Evolutionary conservation across 352 stramenopile species (phyloP), one percentile per base, ranked within the genome.

Genomic region (Phytophthora idaei): DNA sequence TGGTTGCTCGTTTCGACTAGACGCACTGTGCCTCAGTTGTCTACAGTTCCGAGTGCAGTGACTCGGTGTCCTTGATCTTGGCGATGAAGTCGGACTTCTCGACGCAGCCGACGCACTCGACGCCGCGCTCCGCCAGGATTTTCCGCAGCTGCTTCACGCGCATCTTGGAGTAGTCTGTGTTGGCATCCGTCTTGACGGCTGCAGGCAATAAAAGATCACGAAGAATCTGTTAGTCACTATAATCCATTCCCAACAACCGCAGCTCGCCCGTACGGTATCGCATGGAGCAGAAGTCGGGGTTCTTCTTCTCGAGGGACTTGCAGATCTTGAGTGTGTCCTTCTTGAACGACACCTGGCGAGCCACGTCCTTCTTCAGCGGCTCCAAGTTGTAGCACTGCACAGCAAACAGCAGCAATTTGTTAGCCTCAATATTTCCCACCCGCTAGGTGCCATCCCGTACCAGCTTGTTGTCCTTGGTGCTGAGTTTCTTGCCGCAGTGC

Each of bases 41-140:
- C 76, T 94, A 96, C 74, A 96, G 72, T 61, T 96, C 89, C 28
- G 71, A 67, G 77, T 98, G 85, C 61, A 76, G 59, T 58, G 76
- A 76, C 80, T 97, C 89, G 8, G 90, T 97, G 57, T 92, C 92
- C 80, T 98, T 88, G 79, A 97, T 96, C 72, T 95, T 95, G 75
- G 92, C 93, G 62, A 98, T 95, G 69, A 97, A 98, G 66, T 98
- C 95, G 8, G 79, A 74, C 87, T 98, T 98, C 74, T 98, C 95
- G 28, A 98, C 81, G 64, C 95, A 98, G 32, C 92, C 93, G 42
- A 96, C 78, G 76, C 95, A 98, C 70, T 93, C 82, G 50, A 98
- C 85, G 55, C 95, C 96, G 69, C 94, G 90, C 64, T 98, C 93
- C 34, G 64, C 76, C 37, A 98, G 75, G 61, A 98, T 98, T 75